Evolutionary conservation across 140 eudicot species (phyloP).

Genomic region (Ambrosia hybrid): DNA sequence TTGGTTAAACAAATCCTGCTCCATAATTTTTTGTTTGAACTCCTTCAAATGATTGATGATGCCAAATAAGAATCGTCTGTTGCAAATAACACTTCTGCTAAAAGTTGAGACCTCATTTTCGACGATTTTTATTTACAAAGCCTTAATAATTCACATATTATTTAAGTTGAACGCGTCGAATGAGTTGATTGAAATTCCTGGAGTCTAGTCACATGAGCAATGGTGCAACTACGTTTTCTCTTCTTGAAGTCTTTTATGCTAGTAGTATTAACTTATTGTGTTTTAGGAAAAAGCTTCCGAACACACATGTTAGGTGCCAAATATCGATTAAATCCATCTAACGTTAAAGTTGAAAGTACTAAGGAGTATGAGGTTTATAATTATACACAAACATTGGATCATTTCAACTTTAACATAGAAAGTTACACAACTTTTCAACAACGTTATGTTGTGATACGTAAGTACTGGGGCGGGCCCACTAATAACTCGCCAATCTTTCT

Average conservation of each 20-base stretch:
- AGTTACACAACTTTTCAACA: conserved; percentile 36
- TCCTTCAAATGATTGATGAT: no score
- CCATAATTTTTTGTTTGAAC: no score
- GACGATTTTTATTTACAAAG: no score
- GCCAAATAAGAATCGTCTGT: no score
- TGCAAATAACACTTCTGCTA: no score
- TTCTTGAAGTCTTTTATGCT: background rate
- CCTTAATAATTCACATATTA: background rate
- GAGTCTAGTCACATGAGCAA: background rate
- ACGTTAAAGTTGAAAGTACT: background rate
- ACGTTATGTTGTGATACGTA: conserved; percentile 21
- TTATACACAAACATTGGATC: conserved; percentile 37
- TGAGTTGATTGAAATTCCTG: background rate
- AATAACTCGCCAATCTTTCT: conserved; percentile 30
- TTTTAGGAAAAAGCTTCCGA: conserved; percentile 17
- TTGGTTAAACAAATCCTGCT: no score
- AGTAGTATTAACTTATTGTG: conserved; percentile 11
- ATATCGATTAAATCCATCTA: background rate
- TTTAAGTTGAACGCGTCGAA: background rate
- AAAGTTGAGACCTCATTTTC: no score
- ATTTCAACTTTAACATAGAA: conserved; percentile 27
- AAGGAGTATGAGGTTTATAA: conserved; percentile 26
- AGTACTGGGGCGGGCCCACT: conserved; percentile 34
- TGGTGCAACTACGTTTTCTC: background rate
- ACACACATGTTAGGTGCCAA: conserved; percentile 15